A percentile compares a stretch with the other conserved stretches of the same genome.
Evolutionary conservation across 805 yeast species (phyloP).

Genomic region (Zygosaccharomyces bisporus): DNA sequence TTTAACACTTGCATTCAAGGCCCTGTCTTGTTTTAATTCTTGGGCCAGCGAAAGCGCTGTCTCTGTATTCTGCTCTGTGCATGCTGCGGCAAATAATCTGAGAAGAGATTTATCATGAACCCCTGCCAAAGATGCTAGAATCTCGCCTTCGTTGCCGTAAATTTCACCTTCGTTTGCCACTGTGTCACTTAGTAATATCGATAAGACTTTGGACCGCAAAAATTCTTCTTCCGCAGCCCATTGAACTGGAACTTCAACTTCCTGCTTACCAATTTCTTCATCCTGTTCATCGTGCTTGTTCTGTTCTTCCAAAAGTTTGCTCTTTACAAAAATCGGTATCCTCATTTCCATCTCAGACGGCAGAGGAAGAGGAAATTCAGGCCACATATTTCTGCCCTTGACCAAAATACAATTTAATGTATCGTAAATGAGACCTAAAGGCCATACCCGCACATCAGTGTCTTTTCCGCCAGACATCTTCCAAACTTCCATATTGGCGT

Average conservation of each 20-base stretch:
- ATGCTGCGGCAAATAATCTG: slow-evolving; percentile 68
- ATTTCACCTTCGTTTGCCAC: slow-evolving; percentile 43
- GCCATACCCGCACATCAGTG: slow-evolving; percentile 74
- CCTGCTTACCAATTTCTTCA: slow-evolving; percentile 24
- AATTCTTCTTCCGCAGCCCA: slow-evolving; percentile 58
- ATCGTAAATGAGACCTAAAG: slow-evolving; percentile 71
- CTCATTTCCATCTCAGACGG: slow-evolving; percentile 73
- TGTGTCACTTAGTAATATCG: slow-evolving; percentile 59
- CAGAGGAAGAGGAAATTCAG: slow-evolving; percentile 79
- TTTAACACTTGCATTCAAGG: slow-evolving; percentile 76
- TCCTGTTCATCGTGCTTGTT: slow-evolving; percentile 26
- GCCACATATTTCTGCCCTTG: slow-evolving; percentile 62
- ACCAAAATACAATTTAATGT: slow-evolving; percentile 70
- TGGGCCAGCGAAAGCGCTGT: slow-evolving; percentile 69
- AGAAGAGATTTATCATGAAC: slow-evolving; percentile 74
- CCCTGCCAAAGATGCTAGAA: slow-evolving; percentile 50
- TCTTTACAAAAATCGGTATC: slow-evolving; percentile 52
- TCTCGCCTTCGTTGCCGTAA: slow-evolving; percentile 47
- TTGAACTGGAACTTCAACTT: slow-evolving; percentile 28
- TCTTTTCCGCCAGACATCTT: slow-evolving; percentile 48
- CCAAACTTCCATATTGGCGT: slow-evolving; percentile 45
- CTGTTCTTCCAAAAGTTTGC: slow-evolving; percentile 29
- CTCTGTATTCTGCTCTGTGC: slow-evolving; percentile 58
- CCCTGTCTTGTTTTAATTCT: slow-evolving; percentile 70
- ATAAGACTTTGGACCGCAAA: slow-evolving; percentile 56